Evolutionary conservation across 2,329 filamentous ascomycete species (phyloP).

Genomic region (Clonostachys byssicola): DNA sequence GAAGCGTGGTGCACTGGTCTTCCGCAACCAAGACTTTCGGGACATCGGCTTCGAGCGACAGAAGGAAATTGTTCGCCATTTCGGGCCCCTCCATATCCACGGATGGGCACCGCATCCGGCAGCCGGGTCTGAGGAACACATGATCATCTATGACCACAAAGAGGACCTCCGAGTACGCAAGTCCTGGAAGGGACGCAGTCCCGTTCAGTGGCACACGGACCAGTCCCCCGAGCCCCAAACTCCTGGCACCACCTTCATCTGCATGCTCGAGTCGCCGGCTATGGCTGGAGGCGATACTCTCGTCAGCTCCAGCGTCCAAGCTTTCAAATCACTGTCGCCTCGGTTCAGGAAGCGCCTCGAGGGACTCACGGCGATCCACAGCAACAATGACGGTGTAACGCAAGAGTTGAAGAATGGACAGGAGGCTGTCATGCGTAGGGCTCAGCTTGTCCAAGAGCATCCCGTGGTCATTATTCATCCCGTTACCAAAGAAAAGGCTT

Average conservation of each 20-base stretch:
- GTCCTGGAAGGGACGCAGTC: conserved; percentile 30
- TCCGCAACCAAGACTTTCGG: conserved; percentile 27
- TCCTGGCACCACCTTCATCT: conserved; percentile 33
- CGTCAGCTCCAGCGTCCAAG: conserved; percentile 70
- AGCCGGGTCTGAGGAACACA: conserved; percentile 10
- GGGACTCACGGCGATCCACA: conserved; percentile 72
- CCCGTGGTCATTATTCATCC: conserved; percentile 75
- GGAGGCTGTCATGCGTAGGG: neutral
- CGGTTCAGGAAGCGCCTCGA: conserved; percentile 73
- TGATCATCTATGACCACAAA: conserved; percentile 7
- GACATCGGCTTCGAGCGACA: conserved; percentile 29
- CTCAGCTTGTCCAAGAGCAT: conserved; percentile 49
- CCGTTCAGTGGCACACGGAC: conserved; percentile 35
- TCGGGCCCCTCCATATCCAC: conserved; percentile 71
- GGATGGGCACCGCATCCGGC: conserved; percentile 44
- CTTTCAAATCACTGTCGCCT: conserved; percentile 71
- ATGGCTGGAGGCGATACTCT: conserved; percentile 65
- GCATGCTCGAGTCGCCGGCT: conserved; percentile 26
- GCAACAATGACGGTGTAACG: conserved; percentile 63
- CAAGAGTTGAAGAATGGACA: neutral
- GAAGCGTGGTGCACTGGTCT: conserved; percentile 31
- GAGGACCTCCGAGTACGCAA: conserved; percentile 10
- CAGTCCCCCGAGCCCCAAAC: conserved; percentile 36
- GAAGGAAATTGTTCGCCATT: conserved; percentile 52
- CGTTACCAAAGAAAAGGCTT: conserved; percentile 70